Percentiles rank a stretch among this genome's conserved stretches.
These are phyloP conservation scores for Ustilago trichophora DNA, from an alignment of 1,284 basidiomycete genomes.

Conservation along the genomic window DNA sequence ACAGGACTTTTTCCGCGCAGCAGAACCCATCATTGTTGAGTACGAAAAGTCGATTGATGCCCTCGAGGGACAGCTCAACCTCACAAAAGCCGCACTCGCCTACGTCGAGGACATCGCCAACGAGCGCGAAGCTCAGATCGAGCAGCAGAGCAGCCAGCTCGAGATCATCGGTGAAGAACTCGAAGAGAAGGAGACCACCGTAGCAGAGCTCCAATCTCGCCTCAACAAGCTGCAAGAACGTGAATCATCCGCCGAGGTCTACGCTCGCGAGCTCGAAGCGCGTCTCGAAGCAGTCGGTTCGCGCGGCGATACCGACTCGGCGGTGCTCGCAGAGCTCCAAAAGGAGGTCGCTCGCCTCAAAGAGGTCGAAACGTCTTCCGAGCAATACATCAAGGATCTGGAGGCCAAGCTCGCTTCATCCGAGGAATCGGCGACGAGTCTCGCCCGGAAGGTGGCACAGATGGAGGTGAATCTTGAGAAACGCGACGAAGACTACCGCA, in stretches of 20 bases:
- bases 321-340: constrained; percentile 81
- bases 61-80: constrained; percentile 90
- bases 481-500: constrained; percentile 74
- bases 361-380: constrained; percentile 77
- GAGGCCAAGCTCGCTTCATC: constrained; percentile 81
- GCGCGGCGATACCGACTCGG: constrained; percentile 77
- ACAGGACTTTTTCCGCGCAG: constrained; percentile 90
- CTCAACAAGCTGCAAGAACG: constrained; percentile 84
- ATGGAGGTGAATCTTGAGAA: constrained; percentile 82
- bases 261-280: constrained; percentile 89
- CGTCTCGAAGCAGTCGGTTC: constrained; percentile 86
- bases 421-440: constrained; percentile 77
- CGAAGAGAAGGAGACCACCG: constrained; percentile 80
- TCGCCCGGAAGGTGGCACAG: constrained; percentile 77
- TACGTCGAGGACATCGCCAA: constrained; percentile 90
- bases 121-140: constrained; percentile 83
- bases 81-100: constrained; percentile 85
- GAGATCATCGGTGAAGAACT: constrained; percentile 71
- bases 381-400: constrained; percentile 86
- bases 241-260: constrained; percentile 89
- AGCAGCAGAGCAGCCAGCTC: constrained; percentile 70
- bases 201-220: constrained; percentile 82
- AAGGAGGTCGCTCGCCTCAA: constrained; percentile 82
- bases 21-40: constrained; percentile 92
- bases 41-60: constrained; percentile 97